Evolutionary conservation across 208 protist genomes (phyloP).

Genomic region (Acanthamoeba royreba): DNA sequence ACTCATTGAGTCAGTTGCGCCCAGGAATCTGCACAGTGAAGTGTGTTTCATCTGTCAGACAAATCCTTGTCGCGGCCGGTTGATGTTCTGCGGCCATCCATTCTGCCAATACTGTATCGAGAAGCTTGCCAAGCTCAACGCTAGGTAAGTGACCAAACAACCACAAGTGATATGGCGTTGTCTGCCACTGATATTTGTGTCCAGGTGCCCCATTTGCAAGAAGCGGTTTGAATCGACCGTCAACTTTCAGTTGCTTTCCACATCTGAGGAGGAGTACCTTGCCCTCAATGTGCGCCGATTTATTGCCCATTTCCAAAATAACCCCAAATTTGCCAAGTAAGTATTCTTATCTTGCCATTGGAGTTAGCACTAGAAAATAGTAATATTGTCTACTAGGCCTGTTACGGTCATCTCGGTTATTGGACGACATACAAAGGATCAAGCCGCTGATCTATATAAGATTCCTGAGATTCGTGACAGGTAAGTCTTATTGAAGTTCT

Average conservation of each 20-base stretch:
- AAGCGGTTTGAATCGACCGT: not conserved
- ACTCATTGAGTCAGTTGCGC: not conserved
- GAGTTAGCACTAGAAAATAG: too few species aligned
- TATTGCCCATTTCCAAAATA: not conserved
- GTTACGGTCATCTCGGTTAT: not conserved
- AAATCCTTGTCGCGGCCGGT: not conserved
- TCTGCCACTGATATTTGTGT: too few species aligned
- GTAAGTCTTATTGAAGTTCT: not conserved
- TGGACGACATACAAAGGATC: not conserved
- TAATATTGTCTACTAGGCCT: not conserved
- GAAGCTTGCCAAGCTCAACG: not conserved
- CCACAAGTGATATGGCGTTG: too few species aligned
- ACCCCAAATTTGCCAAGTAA: not conserved
- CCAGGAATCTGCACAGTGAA: not conserved
- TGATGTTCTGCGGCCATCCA: not conserved
- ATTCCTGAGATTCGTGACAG: not conserved
- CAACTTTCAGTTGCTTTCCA: not conserved
- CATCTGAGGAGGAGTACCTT: not conserved
- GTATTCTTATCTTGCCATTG: too few species aligned
- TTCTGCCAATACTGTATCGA: not conserved
- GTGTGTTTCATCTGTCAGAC: conserved; percentile 1
- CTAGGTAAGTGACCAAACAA: not conserved
- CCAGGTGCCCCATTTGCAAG: not conserved
- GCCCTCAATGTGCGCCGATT: not conserved
- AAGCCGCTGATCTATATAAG: not conserved